Evolutionary conservation across 768 basidiomycete genomes (phyloP).

Genomic region (Collybia sp.): DNA sequence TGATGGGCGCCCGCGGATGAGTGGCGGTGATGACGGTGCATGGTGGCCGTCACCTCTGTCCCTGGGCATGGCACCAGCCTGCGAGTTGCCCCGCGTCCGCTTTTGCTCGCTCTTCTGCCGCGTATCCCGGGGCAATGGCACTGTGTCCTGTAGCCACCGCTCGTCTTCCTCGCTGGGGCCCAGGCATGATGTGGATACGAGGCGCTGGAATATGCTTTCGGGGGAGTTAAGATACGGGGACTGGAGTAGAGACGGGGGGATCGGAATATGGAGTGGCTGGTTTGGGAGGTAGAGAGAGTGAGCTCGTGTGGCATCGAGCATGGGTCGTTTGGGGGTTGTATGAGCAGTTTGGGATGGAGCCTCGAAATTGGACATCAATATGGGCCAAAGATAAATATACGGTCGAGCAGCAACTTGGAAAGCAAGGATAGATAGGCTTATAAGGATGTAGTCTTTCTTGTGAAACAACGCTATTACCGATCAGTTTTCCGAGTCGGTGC

Average conservation of each 20-base stretch:
- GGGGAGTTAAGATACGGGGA: slow-evolving; percentile 53
- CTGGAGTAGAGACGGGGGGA: slow-evolving; percentile 53
- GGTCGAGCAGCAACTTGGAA: no score
- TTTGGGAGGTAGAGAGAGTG: slow-evolving; percentile 32
- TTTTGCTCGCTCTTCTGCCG: neutral
- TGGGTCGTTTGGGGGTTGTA: slow-evolving; percentile 1
- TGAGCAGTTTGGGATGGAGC: neutral
- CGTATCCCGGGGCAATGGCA: slow-evolving; percentile 30
- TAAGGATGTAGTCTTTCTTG: no score
- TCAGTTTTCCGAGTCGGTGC: no score
- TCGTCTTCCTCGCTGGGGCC: slow-evolving; percentile 50
- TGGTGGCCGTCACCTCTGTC: slow-evolving; percentile 4
- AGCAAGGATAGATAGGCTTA: no score
- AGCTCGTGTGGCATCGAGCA: slow-evolving; percentile 16
- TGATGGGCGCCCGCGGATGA: slow-evolving; percentile 13
- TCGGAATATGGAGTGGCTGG: slow-evolving; percentile 35
- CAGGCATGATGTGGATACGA: slow-evolving; percentile 22
- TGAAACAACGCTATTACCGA: no score
- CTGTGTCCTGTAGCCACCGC: slow-evolving; percentile 61
- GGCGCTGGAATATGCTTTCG: slow-evolving; percentile 41
- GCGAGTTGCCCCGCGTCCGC: slow-evolving; percentile 2
- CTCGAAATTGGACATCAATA: no score
- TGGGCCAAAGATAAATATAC: no score
- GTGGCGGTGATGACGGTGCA: slow-evolving; percentile 17
- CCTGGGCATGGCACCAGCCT: neutral